These are phyloP conservation scores for Trichoderma sp. DNA, from an alignment of 2,329 filamentous ascomycete species.

Conservation along the genomic window DNA sequence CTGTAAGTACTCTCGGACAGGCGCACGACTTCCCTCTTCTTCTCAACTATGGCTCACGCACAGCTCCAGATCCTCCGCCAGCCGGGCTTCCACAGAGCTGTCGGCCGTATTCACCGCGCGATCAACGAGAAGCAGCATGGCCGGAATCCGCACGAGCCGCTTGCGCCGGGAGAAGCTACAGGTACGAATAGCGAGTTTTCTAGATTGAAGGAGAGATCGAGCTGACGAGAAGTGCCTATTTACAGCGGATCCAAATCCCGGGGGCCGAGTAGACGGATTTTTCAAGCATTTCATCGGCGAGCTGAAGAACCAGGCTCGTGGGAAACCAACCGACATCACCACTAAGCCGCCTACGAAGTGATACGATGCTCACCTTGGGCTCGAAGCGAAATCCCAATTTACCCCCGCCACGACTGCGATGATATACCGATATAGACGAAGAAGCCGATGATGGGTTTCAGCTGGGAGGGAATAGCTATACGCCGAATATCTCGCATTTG, in stretches of 20 bases:
- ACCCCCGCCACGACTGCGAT: neutral
- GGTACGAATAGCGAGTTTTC: conserved; percentile 31
- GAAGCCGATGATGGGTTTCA: too few relatives aligned
- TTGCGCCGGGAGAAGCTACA: conserved; percentile 52
- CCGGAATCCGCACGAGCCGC: conserved; percentile 48
- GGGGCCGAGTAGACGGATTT: conserved; percentile 34
- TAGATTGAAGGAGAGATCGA: neutral
- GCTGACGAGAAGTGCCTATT: neutral
- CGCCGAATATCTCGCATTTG: neutral
- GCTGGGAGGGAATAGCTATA: too few relatives aligned
- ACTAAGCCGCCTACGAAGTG: conserved; percentile 29
- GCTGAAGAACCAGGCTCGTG: conserved; percentile 48
- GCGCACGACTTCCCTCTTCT: neutral
- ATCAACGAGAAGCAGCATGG: conserved; percentile 50
- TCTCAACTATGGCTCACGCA: conserved; percentile 15
- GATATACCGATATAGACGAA: neutral
- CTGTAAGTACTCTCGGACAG: conserved; percentile 24
- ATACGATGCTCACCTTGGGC: neutral
- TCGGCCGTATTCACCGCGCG: conserved; percentile 50
- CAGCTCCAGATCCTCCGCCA: conserved; percentile 45
- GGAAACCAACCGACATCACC: conserved; percentile 42
- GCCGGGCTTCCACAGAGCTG: conserved; percentile 50
- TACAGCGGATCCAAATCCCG: conserved; percentile 34
- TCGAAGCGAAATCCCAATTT: neutral
- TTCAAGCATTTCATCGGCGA: conserved; percentile 50